Evolutionary conservation across 306 rosid genomes (phyloP).

Genomic region (Begonia peltatifolia): DNA sequence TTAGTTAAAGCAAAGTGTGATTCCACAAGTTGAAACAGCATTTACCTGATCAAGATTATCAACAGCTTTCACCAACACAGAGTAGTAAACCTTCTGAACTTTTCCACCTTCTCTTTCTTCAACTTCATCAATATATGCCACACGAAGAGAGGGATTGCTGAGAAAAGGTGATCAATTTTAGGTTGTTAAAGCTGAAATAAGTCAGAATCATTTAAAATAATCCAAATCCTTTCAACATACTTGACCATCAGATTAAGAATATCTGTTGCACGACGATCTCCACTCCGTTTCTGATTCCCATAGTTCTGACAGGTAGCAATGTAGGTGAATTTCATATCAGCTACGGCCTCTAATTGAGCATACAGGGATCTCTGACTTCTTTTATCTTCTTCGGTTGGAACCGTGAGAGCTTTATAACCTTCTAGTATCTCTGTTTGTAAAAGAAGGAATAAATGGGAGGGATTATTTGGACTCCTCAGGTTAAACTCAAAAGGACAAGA

Average conservation of each 20-base stretch:
- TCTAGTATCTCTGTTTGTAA: slow-evolving; percentile 65
- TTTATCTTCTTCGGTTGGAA: slow-evolving; percentile 82
- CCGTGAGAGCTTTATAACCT: slow-evolving; percentile 82
- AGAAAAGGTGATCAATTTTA: slow-evolving; percentile 1
- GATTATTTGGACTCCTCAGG: too few species aligned
- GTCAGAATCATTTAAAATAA: not conserved
- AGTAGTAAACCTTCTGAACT: slow-evolving; percentile 85
- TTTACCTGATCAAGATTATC: slow-evolving; percentile 86
- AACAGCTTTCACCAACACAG: slow-evolving; percentile 82
- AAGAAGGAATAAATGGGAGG: not conserved
- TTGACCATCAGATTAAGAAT: slow-evolving; percentile 96
- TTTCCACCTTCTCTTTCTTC: slow-evolving; percentile 83
- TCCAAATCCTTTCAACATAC: slow-evolving; percentile 32
- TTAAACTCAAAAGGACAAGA: too few species aligned
- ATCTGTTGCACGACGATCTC: slow-evolving; percentile 97
- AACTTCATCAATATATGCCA: slow-evolving; percentile 96
- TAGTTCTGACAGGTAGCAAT: slow-evolving; percentile 96
- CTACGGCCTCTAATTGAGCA: slow-evolving; percentile 88
- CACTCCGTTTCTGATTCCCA: slow-evolving; percentile 92
- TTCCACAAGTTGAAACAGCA: slow-evolving; percentile 13
- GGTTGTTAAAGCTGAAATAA: too few species aligned
- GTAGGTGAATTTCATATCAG: slow-evolving; percentile 93
- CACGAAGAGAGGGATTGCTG: slow-evolving; percentile 93
- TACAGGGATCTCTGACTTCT: slow-evolving; percentile 80
- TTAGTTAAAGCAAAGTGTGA: not conserved